Base-by-base conservation (phyloP, 257 asterid species). In the Orobanche coerulescens region DNA sequence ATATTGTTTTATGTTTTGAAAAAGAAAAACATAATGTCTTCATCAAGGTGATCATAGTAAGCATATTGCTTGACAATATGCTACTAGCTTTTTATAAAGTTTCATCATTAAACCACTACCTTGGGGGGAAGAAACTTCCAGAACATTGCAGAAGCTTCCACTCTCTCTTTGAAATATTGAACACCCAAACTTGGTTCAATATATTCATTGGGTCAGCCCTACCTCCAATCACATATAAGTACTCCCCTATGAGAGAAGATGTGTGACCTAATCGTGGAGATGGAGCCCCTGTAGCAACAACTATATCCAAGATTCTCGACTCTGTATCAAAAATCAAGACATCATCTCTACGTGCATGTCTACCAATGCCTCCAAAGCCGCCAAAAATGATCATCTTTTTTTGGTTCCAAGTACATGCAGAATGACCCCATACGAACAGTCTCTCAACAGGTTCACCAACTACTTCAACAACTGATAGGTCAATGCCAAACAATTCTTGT, bases 291-390 rank as follows among this genome's bases (percentile, higher is more conserved):
- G 62, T 64, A 63, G 69, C 77, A 77, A 62, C 58, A 63, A 93
- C 49, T 51, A 44, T 69, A 72, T 89, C 94, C 62, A 76, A 11
- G 23, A 48, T 62, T 54, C 87, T 83, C 68, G 78, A 60, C 40
- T 77, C 78, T 31, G 70, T 64, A 66, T 89, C 85, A 13, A 93
- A 78, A 64, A 80, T 67, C 69, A 84, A 58, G 13, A 87, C 74
- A 67, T 89, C 95, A 75, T 83, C 76, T 69, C 89, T 79, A 22
- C 98, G 91, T 51, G 82, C 82, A 77, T 93, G 98, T 69, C 96
- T 86, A 56, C 98, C 98, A 18, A 73, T 71, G 61, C 98, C 97
- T 68, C 98, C 97, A 86, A 93, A 93, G 65, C 98, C 98, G 58
- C 97, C 98, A 61, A 93, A 92, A 65, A 85, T 61, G 56, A 84